Base-by-base conservation (phyloP, 2,329 filamentous ascomycete species). In the Ceratocystis smalleyi region DNA sequence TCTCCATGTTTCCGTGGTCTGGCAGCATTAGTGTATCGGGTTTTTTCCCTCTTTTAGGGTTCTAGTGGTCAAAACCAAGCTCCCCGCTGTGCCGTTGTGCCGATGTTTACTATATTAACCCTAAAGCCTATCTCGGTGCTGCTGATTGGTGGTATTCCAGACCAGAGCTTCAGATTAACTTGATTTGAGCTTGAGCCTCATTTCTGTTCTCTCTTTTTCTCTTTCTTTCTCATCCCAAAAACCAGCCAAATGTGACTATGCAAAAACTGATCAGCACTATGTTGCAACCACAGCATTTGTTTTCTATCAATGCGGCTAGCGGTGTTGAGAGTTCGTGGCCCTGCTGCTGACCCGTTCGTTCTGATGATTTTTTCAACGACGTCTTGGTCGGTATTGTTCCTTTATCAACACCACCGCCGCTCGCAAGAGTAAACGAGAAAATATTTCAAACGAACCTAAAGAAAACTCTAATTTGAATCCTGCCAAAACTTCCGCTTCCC, bases 1-100 rank as follows among this genome's bases (percentile, higher is more conserved):
- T 19, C 49, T 61, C 59, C 59, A 61, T 61, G 59, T 61, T 61
- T 61, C 59, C 59, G 59, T 43, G 43, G 54, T 57, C 24, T 57
- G 54, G 17, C 54, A 30, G 27, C 54, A n/a, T 6, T 24, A 15
- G 47, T 24, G 19, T 27, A 15, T 51, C 7, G 8, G 4, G 1
- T 47, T 47, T 24, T 19, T 49, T 24, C 19, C 3, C 19, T 8
- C 19, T 30, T n/a, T 57, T 57, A 57, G 54, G 54, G 54, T 57
- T 57, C 15, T 35, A 17, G 35, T 1, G 35, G 4, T 40, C 12
- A 19, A 27, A 57, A 2, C 15, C 8, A 15, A 24, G 5, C 12
- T 19, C 7, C 7, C 24, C n/a, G n/a, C n/a, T n/a, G n/a, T n/a
- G n/a, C 49, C 27, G 54, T 19, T 35, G 54, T 30, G 27, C 54